phyloP scores from a whole-genome alignment of 257 asterid species.

The Gentiana macrophylla region DNA sequence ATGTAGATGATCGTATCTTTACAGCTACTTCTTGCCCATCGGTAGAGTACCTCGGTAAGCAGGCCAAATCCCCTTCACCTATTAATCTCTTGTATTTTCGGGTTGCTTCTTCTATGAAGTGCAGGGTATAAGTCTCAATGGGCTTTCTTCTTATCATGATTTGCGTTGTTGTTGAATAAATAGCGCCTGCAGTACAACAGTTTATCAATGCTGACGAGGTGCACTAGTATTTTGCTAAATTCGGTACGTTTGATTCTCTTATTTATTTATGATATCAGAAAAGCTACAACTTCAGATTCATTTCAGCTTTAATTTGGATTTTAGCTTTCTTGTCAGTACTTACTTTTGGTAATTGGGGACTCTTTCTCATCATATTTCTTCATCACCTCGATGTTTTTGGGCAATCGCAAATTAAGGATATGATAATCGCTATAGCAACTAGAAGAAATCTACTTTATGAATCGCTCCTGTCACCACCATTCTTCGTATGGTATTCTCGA shows the following conservation, averaged over 20 bases:
- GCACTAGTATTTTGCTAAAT: background rate
- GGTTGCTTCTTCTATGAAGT: slow-evolving; percentile 50
- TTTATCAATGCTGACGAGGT: background rate
- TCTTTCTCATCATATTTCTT: slow-evolving; percentile 29
- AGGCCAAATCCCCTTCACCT: slow-evolving; percentile 95
- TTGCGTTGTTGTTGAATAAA: slow-evolving; percentile 52
- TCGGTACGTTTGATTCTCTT: too few species aligned
- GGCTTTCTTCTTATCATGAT: slow-evolving; percentile 37
- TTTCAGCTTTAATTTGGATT: too few species aligned
- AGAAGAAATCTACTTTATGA: slow-evolving; percentile 38
- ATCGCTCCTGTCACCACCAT: slow-evolving; percentile 32
- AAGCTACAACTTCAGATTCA: too few species aligned
- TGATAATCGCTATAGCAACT: slow-evolving; percentile 20
- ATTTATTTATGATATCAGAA: background rate
- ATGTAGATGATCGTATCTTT: slow-evolving; percentile 81
- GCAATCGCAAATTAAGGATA: slow-evolving; percentile 26
- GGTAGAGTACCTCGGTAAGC: slow-evolving; percentile 68
- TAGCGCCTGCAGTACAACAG: slow-evolving; percentile 53
- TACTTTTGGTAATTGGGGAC: slow-evolving; percentile 57
- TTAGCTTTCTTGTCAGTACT: slow-evolving; percentile 10
- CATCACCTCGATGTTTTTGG: slow-evolving; percentile 20
- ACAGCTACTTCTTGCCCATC: slow-evolving; percentile 93
- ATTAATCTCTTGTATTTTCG: slow-evolving; percentile 61
- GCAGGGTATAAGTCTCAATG: slow-evolving; percentile 42
- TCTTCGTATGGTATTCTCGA: slow-evolving; percentile 21